Evolutionary conservation across 306 rosid species (phyloP).

Genomic region (Potentilla sterilis): DNA sequence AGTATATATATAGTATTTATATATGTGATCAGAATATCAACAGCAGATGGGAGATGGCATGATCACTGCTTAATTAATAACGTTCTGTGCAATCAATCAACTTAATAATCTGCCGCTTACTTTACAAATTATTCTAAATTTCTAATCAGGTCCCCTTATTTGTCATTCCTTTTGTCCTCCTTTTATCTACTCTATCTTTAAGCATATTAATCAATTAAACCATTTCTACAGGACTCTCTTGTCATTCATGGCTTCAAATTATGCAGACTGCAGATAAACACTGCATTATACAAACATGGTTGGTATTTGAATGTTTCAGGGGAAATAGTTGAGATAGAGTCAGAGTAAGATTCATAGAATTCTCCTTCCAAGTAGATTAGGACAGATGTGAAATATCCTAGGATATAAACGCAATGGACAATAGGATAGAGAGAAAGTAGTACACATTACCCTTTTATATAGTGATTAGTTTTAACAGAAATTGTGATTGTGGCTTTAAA

Average conservation of each 20-base stretch:
- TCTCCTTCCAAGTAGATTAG: constrained; percentile 3
- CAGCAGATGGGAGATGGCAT: too few relatives aligned
- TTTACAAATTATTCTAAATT: neutral
- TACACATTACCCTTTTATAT: neutral
- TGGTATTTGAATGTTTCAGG: neutral
- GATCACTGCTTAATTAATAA: too few relatives aligned
- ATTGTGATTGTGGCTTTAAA: neutral
- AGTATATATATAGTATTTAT: too few relatives aligned
- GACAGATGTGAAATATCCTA: constrained; percentile 31
- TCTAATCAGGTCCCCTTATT: neutral
- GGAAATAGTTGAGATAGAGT: constrained; percentile 4
- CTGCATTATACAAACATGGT: neutral
- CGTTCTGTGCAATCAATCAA: too few relatives aligned
- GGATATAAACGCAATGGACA: constrained; percentile 29
- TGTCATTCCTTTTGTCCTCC: constrained; percentile 15
- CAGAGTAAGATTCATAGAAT: constrained; percentile 7
- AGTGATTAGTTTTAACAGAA: neutral
- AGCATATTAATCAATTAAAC: neutral
- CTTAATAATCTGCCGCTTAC: neutral
- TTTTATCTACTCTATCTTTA: neutral
- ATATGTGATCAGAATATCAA: too few relatives aligned
- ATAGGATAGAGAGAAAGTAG: constrained; percentile 37
- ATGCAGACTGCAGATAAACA: neutral
- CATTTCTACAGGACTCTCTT: neutral
- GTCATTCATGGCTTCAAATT: neutral